Conservation (phyloP, 2,329 filamentous ascomycete genomes). For the Akanthomyces lecanii region DNA sequence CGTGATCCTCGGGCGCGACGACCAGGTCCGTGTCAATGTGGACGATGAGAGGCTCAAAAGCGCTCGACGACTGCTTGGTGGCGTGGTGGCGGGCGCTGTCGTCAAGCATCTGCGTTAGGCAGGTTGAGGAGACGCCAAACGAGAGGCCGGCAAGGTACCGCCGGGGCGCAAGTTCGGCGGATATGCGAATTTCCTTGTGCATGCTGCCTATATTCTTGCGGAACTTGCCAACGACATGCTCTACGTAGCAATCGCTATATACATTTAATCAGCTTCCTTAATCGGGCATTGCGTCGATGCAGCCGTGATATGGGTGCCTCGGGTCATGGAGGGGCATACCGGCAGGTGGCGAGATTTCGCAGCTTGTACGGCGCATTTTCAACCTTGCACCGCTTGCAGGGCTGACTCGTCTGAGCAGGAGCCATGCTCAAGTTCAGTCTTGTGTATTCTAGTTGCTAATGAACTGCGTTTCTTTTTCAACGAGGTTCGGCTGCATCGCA, state of each 20-base stretch:
- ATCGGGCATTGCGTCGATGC: too few relatives aligned
- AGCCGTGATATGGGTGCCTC: conserved; percentile 8
- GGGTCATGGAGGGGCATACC: conserved; percentile 19
- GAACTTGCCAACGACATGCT: conserved; percentile 73
- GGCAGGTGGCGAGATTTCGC: conserved; percentile 25
- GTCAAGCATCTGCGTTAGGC: conserved; percentile 71
- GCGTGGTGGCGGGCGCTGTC: conserved; percentile 63
- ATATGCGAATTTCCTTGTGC: conserved; percentile 43
- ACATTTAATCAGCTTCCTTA: conserved; percentile 10
- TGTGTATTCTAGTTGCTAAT: not conserved
- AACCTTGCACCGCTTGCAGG: conserved; percentile 24
- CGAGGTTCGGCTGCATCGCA: not conserved
- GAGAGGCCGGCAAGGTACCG: conserved; percentile 74
- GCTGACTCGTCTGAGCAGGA: not conserved
- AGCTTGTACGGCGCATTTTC: conserved; percentile 21
- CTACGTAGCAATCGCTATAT: conserved; percentile 63
- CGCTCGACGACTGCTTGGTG: conserved; percentile 57
- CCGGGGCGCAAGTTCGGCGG: conserved; percentile 31
- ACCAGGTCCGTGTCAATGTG: conserved; percentile 47
- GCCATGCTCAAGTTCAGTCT: not conserved
- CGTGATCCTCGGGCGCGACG: not conserved
- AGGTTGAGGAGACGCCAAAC: conserved; percentile 74
- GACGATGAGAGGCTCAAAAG: conserved; percentile 63
- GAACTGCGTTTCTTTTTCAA: not conserved
- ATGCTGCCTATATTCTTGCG: conserved; percentile 63